phyloP scores from a whole-genome alignment of 2,329 filamentous ascomycete species.

The Penicillium verrucosum region DNA sequence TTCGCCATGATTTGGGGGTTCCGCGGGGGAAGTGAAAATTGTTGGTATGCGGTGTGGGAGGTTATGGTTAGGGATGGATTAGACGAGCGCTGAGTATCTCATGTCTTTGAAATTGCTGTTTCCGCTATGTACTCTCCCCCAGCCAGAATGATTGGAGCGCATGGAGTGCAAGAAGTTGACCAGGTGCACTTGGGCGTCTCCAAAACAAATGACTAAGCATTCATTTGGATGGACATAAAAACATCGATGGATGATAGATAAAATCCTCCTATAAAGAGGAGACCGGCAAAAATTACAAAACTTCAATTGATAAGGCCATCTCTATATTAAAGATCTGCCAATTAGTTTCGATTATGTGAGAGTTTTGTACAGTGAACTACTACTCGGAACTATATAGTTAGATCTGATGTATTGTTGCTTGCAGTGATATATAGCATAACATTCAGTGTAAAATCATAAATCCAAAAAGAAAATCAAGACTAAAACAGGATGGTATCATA shows the following conservation, averaged over 20 bases:
- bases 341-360: background rate
- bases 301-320: background rate
- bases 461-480: background rate
- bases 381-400: background rate
- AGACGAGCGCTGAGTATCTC: background rate
- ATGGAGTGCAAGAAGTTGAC: background rate
- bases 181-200: background rate
- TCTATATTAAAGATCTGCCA: background rate
- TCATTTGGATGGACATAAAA: background rate
- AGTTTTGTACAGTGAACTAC: too few species aligned
- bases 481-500: slow-evolving; percentile 24
- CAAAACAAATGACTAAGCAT: slow-evolving; percentile 12
- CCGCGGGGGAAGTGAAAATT: slow-evolving; percentile 5
- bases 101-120: background rate
- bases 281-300: too few species aligned
- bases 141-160: background rate
- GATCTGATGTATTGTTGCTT: background rate
- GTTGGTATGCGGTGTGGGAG: background rate
- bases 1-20: slow-evolving; percentile 16
- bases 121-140: background rate
- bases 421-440: background rate
- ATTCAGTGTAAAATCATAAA: background rate
- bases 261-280: background rate
- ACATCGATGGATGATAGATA: background rate
- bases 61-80: background rate